Conservation (phyloP, 331 rosid species). For the Rosa hybrid region DNA sequence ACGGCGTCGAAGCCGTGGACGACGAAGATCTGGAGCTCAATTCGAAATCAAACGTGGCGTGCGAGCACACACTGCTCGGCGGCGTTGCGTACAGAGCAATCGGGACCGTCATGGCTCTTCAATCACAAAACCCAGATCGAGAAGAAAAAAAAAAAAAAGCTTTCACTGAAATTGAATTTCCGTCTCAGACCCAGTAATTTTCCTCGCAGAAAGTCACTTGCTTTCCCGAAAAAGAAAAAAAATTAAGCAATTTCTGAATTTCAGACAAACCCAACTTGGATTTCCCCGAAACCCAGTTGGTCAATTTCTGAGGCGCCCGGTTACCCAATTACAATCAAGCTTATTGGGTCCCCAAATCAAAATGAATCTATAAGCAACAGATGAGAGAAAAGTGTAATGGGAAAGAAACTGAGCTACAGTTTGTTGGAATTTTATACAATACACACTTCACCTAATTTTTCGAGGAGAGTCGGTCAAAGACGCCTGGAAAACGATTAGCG, state of each 20-base stretch:
- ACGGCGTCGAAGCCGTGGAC: constrained; percentile 53
- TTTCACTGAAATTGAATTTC: not conserved
- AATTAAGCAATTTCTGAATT: constrained; percentile 11
- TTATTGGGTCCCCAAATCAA: not conserved
- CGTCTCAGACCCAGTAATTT: constrained; percentile 12
- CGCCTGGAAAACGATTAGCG: constrained; percentile 21
- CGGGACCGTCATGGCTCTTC: constrained; percentile 65
- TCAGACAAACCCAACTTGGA: not conserved
- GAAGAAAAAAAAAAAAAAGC: not conserved
- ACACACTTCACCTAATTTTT: constrained; percentile 14
- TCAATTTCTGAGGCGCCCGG: not conserved
- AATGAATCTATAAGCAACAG: not conserved
- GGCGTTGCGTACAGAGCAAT: constrained; percentile 87
- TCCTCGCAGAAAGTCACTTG: constrained; percentile 11
- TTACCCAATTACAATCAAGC: not conserved
- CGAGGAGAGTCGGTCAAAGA: constrained; percentile 49
- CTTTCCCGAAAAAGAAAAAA: constrained; percentile 6
- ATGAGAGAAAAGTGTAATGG: not conserved
- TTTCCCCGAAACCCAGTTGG: constrained; percentile 15
- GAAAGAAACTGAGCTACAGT: constrained; percentile 18
- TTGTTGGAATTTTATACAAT: constrained; percentile 28
- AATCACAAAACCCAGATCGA: constrained; percentile 31
- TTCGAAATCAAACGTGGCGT: constrained; percentile 67
- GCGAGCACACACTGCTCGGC: constrained; percentile 82
- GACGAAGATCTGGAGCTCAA: constrained; percentile 68